Conservation (phyloP, 768 basidiomycete species). For the Boletales sp. region DNA sequence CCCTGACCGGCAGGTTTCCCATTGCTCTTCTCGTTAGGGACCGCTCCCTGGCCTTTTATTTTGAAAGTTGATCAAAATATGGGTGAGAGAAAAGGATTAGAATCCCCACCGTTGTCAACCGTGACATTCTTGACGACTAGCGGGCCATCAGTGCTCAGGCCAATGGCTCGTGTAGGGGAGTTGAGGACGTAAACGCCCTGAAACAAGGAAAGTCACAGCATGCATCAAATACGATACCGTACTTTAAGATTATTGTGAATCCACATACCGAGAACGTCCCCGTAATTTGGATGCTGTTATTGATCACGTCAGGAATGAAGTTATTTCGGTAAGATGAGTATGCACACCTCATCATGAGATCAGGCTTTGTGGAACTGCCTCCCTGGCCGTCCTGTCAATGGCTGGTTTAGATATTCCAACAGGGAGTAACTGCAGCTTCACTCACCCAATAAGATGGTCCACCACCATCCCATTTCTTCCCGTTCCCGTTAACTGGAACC, state of each 20-base stretch:
- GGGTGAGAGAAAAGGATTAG: background rate
- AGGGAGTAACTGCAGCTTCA: background rate
- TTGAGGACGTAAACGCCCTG: slow-evolving; percentile 39
- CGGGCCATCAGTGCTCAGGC: slow-evolving; percentile 25
- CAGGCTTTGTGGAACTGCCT: slow-evolving; percentile 19
- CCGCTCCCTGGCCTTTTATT: slow-evolving; percentile 46
- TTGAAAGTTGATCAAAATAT: background rate
- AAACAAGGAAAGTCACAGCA: background rate
- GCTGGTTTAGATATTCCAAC: background rate
- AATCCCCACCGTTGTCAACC: slow-evolving; percentile 53
- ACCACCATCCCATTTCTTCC: slow-evolving; percentile 38
- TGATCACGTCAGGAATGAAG: background rate
- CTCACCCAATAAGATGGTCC: slow-evolving; percentile 44
- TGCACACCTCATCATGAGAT: slow-evolving; percentile 41
- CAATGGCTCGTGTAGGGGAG: slow-evolving; percentile 32
- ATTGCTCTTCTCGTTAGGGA: slow-evolving; percentile 47
- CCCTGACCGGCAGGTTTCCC: slow-evolving; percentile 44
- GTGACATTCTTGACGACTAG: slow-evolving; percentile 43
- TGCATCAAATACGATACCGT: background rate
- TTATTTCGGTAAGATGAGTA: background rate
- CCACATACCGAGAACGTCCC: slow-evolving; percentile 35
- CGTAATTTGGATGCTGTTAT: slow-evolving; percentile 35
- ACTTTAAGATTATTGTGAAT: background rate
- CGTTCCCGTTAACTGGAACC: slow-evolving; percentile 37
- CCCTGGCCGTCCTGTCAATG: slow-evolving; percentile 26